Base-by-base conservation (phyloP, 1,139 yeast species). In the Pichia sp. region DNA sequence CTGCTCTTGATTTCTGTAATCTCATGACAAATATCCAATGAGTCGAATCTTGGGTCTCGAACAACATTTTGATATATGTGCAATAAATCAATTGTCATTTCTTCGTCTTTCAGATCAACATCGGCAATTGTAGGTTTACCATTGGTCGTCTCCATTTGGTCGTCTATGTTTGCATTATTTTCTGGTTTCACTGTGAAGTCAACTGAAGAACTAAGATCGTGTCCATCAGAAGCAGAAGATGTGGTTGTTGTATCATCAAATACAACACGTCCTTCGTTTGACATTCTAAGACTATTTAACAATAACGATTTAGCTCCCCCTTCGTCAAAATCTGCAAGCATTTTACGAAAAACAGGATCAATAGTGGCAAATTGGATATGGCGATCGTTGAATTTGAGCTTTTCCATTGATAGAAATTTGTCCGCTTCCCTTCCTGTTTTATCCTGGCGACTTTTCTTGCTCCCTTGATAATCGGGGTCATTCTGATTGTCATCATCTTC, bases 231-330 rank as follows among this genome's bases (percentile, higher is more conserved):
- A 11, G 36, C 19, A 3, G 31, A 29, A 10, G 47, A 5, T 11
- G 42, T 26, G n/a, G 43, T n/a, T 7, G 51, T 49, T 4, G 46
- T 42, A 38, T 54, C 54, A 48, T 55, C 55, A 8, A 55, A 44
- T 19, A 50, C 19, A 3, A 86, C 81, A 53, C 87, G 68, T 0
- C 90, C 89, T 0, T 75, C 67, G 4, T 70, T 59, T 61, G 84
- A 87, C 19, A 84, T 77, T 53, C 74, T 74, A 54, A 92, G 75
- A 1, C 92, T 82, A 62, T 90, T 90, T 63, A 90, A 72, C 51
- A 92, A 72, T 55, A 92, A 73, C 53, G 96, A 87, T 64, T 86
- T 89, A 8, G 97, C 92, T 5, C 98, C 97, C 41, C 97, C 97
- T 71, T 92, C 97, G 68, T 92, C 97, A 65, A 90, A 92, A 58